phyloP scores from a whole-genome alignment of 768 basidiomycete genomes.

The Naganishia vaughanmartiniae region DNA sequence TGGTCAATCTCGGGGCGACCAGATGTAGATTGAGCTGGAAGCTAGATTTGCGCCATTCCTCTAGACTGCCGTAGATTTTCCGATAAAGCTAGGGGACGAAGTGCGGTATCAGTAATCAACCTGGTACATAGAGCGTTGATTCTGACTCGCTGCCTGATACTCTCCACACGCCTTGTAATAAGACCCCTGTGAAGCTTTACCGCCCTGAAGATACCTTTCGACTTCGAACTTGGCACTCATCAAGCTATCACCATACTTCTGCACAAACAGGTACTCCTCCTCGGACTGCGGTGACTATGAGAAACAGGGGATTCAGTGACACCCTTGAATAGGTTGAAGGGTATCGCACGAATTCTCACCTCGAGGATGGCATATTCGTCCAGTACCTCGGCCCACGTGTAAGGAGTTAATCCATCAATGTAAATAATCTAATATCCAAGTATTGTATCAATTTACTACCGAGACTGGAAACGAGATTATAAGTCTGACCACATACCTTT shows the following conservation, averaged over 20 bases:
- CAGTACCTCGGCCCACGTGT: conserved; percentile 34
- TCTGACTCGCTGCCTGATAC: conserved; percentile 25
- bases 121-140: not conserved
- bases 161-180: conserved; percentile 32
- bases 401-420: conserved; percentile 27
- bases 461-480: too few relatives aligned
- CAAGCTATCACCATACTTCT: conserved; percentile 39
- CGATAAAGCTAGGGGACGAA: conserved; percentile 38
- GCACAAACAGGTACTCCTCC: conserved; percentile 48
- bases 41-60: conserved; percentile 43
- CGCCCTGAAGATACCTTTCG: conserved; percentile 24
- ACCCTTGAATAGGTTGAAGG: not conserved
- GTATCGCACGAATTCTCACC: conserved; percentile 23
- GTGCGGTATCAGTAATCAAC: not conserved
- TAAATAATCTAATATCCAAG: conserved; percentile 23
- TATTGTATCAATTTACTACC: too few relatives aligned
- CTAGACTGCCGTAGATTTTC: conserved; percentile 42
- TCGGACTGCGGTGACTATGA: conserved; percentile 44
- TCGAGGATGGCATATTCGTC: conserved; percentile 38
- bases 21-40: conserved; percentile 41
- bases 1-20: conserved; percentile 44
- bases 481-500: conserved; percentile 12
- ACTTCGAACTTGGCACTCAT: conserved; percentile 29
- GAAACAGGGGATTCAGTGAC: not conserved
- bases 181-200: conserved; percentile 10